Base-by-base conservation (phyloP, 108 stramenopile genomes). In the Fragilariopsis cylindrus region DNA sequence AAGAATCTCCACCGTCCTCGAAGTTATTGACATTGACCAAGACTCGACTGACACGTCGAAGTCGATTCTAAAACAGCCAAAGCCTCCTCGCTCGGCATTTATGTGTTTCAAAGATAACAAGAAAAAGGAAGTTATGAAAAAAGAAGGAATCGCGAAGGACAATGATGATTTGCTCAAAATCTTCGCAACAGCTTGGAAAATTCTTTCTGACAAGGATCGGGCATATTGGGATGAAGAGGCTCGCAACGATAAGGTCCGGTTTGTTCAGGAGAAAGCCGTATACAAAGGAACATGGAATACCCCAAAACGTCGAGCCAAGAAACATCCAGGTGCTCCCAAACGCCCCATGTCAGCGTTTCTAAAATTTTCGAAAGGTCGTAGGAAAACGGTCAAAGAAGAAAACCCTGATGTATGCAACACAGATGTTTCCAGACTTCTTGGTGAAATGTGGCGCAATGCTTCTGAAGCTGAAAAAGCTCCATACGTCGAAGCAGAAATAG, bases 321-420 rank as follows among this genome's bases (percentile, higher is more conserved):
- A 89, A 60, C 82, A 86, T 65, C 82, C 85, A 44, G 63, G 75
- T 13, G 88, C 88, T 42, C 88, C 88, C 4, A 88, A 82, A 65
- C 74, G 87, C 41, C 87, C 87, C 54, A 88, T 88, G 87, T 84
- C 83, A 2, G 87, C 87, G n/a, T 88, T 88, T 67, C 74, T 88
- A 48, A 88, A 85, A 53, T 88, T 69, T 65, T 85, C 84, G 4
- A 73, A 88, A 60, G 84, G 49, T 43, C 82, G 82, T 43, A 82
- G 87, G 7, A 57, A 60, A 19, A 43, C 19, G 42, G 85, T 88
- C 57, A 88, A 85, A 73, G 46, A 66, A 48, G 81, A 83, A 48
- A 88, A 88, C 62, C 87, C 87, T 1, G 83, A 85, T 43, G 76
- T 85, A 78, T 65, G 81, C 65, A 88, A 88, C 70, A 88, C 87